These are phyloP conservation scores for Arabis hirsuta DNA, from an alignment of 345 rosid genomes.

Conservation along the genomic window DNA sequence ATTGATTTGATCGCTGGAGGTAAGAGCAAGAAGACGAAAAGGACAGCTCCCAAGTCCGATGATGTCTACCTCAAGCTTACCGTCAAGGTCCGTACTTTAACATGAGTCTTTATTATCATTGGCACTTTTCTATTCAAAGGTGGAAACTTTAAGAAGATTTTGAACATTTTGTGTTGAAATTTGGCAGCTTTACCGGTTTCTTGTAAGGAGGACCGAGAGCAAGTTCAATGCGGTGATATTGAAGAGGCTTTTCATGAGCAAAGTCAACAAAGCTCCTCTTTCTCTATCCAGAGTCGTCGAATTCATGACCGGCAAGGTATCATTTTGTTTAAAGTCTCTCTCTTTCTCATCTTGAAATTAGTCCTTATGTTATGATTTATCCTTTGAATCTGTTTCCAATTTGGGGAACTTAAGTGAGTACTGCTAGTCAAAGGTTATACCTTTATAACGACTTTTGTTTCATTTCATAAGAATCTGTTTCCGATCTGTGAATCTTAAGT, in stretches of 20 bases:
- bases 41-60: constrained; percentile 87
- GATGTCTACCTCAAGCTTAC: constrained; percentile 94
- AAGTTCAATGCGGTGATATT: constrained; percentile 89
- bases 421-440: too few species aligned
- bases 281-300: constrained; percentile 78
- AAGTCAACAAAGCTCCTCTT: constrained; percentile 83
- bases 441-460: too few species aligned
- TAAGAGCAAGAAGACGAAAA: constrained; percentile 87
- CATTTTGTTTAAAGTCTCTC: constrained; percentile 7
- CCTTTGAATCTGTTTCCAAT: not conserved
- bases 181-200: constrained; percentile 76
- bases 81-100: constrained; percentile 65
- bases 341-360: not conserved
- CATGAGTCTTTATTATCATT: not conserved
- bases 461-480: too few species aligned
- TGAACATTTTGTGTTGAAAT: not conserved
- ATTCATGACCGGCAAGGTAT: constrained; percentile 76
- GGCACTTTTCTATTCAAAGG: not conserved
- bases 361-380: not conserved
- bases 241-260: constrained; percentile 97
- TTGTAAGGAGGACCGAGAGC: constrained; percentile 89
- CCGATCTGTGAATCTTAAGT: too few species aligned
- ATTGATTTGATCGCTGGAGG: constrained; percentile 95
- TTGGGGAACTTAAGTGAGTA: not conserved
- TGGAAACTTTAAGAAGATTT: not conserved